Percentiles rank a stretch among this genome's conserved stretches.
Evolutionary conservation across 371 early-diverging fungal genomes (phyloP).

Genomic region (Mucor lusitanicus): DNA sequence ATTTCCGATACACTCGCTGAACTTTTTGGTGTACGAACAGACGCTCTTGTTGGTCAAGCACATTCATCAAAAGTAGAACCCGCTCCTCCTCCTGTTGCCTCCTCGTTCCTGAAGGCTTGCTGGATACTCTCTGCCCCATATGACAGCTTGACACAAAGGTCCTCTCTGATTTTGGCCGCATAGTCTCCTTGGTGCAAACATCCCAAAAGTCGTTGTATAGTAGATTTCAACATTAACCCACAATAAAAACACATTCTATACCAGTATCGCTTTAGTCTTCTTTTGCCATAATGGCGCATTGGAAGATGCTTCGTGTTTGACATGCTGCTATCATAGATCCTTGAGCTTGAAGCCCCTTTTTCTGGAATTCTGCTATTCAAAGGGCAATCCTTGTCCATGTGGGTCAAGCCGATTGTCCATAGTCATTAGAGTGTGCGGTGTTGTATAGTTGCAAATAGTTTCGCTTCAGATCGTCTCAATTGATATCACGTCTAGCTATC

Average conservation of each 20-base stretch:
- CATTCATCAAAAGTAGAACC: neutral
- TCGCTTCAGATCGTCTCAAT: too few species aligned
- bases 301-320: too few species aligned
- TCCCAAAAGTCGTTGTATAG: neutral
- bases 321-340: too few species aligned
- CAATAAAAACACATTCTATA: neutral
- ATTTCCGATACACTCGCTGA: slow-evolving; percentile 78
- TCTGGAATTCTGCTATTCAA: too few species aligned
- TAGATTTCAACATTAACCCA: neutral
- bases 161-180: neutral
- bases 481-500: too few species aligned
- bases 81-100: neutral
- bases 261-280: neutral
- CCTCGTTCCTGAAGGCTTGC: neutral
- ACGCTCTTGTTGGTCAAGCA: slow-evolving; percentile 17
- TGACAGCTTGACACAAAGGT: neutral
- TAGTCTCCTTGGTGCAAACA: neutral
- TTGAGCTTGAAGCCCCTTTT: too few species aligned
- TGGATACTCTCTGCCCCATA: neutral
- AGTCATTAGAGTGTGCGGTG: too few species aligned
- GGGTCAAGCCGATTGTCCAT: too few species aligned
- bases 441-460: too few species aligned
- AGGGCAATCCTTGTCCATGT: too few species aligned
- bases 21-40: slow-evolving; percentile 76
- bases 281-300: too few species aligned